Evolutionary conservation across 1,284 basidiomycete genomes (phyloP).

Genomic region (Grifola frondosa): DNA sequence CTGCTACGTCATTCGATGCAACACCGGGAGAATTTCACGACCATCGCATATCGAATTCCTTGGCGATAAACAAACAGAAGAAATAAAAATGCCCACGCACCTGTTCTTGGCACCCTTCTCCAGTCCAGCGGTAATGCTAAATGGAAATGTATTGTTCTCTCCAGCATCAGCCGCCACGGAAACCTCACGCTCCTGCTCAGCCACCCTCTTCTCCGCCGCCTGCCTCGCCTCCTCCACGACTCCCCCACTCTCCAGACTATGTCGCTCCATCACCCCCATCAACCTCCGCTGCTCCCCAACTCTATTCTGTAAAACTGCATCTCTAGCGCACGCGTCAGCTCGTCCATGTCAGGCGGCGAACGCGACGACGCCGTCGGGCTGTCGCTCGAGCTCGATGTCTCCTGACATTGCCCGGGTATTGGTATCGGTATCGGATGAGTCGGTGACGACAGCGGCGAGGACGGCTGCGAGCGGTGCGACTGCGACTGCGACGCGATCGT

Average conservation of each 20-base stretch:
- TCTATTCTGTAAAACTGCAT: conserved; percentile 92
- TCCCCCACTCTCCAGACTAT: conserved; percentile 55
- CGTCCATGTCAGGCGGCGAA: conserved; percentile 33
- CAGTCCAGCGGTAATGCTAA: conserved; percentile 93
- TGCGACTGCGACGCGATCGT: conserved; percentile 10
- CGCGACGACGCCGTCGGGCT: conserved; percentile 20
- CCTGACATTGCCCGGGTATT: neutral
- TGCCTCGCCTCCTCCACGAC: conserved; percentile 19
- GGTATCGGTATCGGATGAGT: conserved; percentile 4
- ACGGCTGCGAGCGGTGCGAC: conserved; percentile 9
- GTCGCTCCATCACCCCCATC: conserved; percentile 91
- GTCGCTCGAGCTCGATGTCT: neutral
- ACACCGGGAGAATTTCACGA: too few relatives aligned
- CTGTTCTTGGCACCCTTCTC: conserved; percentile 94
- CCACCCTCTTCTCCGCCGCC: conserved; percentile 8
- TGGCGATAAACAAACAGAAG: neutral
- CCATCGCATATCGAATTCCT: neutral
- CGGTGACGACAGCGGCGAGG: conserved; percentile 19
- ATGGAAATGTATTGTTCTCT: conserved; percentile 59
- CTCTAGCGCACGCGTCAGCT: conserved; percentile 72
- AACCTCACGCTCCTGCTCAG: conserved; percentile 12
- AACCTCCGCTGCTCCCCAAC: conserved; percentile 87
- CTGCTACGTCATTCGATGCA: too few relatives aligned
- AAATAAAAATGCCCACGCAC: conserved; percentile 46
- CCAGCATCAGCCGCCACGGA: conserved; percentile 6